phyloP scores from a whole-genome alignment of 1,284 basidiomycete genomes.

The Coniferiporia sulphurascens region DNA sequence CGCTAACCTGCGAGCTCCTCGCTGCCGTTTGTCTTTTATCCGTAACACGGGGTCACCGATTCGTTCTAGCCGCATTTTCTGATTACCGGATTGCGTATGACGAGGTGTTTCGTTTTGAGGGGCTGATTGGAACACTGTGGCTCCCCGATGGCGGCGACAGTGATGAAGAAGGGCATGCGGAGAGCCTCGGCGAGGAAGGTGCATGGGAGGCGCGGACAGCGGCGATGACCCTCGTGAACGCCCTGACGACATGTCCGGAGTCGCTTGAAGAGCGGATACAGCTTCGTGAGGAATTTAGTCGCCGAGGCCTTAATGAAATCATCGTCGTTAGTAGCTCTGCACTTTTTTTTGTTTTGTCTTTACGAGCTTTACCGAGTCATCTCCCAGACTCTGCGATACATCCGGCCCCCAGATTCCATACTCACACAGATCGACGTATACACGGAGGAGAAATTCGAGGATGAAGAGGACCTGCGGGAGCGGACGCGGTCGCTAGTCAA shows the following conservation, averaged over 20 bases:
- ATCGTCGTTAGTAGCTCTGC: constrained; percentile 61
- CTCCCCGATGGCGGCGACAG: constrained; percentile 44
- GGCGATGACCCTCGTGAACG: constrained; percentile 76
- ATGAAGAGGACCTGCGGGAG: constrained; percentile 79
- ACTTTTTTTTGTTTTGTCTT: neutral
- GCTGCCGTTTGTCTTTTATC: constrained; percentile 81
- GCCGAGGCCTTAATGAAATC: constrained; percentile 78
- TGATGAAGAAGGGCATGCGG: constrained; percentile 32
- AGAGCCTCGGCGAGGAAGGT: constrained; percentile 54
- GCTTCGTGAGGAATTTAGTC: constrained; percentile 75
- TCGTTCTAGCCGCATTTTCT: constrained; percentile 74
- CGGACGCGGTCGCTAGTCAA: constrained; percentile 44
- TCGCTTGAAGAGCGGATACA: constrained; percentile 73
- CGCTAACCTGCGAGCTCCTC: constrained; percentile 72
- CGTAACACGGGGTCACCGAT: constrained; percentile 62
- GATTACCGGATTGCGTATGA: constrained; percentile 72
- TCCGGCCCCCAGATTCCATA: constrained; percentile 70
- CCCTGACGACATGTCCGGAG: constrained; percentile 74
- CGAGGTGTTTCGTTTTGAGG: constrained; percentile 79
- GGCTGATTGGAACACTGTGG: constrained; percentile 61
- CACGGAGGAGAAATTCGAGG: constrained; percentile 84
- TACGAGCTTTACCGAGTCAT: neutral
- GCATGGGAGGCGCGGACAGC: constrained; percentile 81
- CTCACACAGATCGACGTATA: constrained; percentile 77
- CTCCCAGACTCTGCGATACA: constrained; percentile 63